Percentiles rank a stretch among this genome's conserved stretches.
Evolutionary conservation across 495 filamentous ascomycete genomes (phyloP).

Genomic region (Aspergillus hancockii): DNA sequence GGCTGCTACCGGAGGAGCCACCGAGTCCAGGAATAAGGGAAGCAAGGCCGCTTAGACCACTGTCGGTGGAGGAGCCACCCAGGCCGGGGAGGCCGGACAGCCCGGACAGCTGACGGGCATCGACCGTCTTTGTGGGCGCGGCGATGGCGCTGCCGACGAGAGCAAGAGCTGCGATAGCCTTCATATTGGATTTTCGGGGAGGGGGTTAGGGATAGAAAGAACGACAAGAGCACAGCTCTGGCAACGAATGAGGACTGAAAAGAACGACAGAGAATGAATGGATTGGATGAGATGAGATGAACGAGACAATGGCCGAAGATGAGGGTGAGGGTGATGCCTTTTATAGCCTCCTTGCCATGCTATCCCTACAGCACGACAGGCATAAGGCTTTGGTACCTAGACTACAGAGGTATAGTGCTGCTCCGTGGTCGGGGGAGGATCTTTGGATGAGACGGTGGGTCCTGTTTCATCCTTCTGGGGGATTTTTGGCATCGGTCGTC

Average conservation of each 20-base stretch:
- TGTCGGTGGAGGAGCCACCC: background rate
- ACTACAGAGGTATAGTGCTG: background rate
- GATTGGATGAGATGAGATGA: background rate
- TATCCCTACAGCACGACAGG: background rate
- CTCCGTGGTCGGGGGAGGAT: background rate
- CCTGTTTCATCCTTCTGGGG: slow-evolving; percentile 1
- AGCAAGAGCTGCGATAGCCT: slow-evolving; percentile 1
- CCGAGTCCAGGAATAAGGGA: background rate
- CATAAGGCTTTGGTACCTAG: background rate
- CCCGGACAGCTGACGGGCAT: slow-evolving; percentile 2
- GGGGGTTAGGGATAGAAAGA: background rate
- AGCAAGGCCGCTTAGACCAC: background rate
- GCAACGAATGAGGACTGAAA: background rate
- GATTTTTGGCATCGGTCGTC: background rate
- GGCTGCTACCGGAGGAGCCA: background rate
- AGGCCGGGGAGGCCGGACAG: background rate
- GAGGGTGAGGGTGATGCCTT: background rate
- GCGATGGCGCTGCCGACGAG: slow-evolving; percentile 7
- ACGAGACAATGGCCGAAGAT: background rate
- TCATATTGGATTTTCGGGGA: slow-evolving; percentile 1
- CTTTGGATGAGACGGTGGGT: background rate
- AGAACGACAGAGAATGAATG: background rate
- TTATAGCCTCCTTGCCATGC: background rate
- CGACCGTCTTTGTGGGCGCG: slow-evolving; percentile 6
- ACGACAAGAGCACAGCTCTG: slow-evolving; percentile 9